Evolutionary conservation across 2,329 filamentous ascomycete species (phyloP).

Genomic region (Aspergillus fructus): DNA sequence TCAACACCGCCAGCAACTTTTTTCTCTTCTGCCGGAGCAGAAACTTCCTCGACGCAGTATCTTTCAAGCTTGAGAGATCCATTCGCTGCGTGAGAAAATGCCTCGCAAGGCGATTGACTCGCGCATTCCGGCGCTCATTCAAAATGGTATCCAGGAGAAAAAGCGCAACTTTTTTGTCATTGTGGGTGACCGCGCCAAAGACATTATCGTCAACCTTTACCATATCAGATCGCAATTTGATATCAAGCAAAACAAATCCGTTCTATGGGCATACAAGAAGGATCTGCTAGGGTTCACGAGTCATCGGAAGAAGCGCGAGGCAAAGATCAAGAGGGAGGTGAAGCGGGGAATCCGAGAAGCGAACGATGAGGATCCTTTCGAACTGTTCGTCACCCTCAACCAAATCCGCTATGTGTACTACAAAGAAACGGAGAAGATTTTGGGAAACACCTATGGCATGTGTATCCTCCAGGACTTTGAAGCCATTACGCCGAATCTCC

Average conservation of each 20-base stretch:
- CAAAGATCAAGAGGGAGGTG: conserved; percentile 98
- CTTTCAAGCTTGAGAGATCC: neutral
- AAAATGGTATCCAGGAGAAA: conserved; percentile 89
- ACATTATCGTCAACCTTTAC: conserved; percentile 93
- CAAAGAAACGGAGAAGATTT: conserved; percentile 98
- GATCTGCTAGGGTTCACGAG: conserved; percentile 92
- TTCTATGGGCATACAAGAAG: conserved; percentile 98
- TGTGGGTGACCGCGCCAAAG: conserved; percentile 89
- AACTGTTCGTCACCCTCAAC: conserved; percentile 93
- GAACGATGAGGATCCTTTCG: conserved; percentile 92
- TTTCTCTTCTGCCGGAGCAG: conserved; percentile 19
- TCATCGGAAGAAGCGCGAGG: conserved; percentile 96
- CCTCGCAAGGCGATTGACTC: conserved; percentile 67
- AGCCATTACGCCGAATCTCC: conserved; percentile 92
- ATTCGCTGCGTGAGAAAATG: conserved; percentile 25
- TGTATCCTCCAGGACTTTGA: conserved; percentile 98
- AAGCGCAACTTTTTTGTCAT: conserved; percentile 98
- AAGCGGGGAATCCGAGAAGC: conserved; percentile 90
- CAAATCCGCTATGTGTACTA: conserved; percentile 99
- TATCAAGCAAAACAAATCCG: conserved; percentile 92
- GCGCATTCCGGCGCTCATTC: conserved; percentile 85
- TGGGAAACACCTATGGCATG: conserved; percentile 98
- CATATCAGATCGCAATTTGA: conserved; percentile 89
- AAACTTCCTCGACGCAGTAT: neutral
- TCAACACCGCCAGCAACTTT: conserved; percentile 19